Evolutionary conservation across 176 grass and related monocot genomes (phyloP).

Genomic region (Pontederia crassipes): DNA sequence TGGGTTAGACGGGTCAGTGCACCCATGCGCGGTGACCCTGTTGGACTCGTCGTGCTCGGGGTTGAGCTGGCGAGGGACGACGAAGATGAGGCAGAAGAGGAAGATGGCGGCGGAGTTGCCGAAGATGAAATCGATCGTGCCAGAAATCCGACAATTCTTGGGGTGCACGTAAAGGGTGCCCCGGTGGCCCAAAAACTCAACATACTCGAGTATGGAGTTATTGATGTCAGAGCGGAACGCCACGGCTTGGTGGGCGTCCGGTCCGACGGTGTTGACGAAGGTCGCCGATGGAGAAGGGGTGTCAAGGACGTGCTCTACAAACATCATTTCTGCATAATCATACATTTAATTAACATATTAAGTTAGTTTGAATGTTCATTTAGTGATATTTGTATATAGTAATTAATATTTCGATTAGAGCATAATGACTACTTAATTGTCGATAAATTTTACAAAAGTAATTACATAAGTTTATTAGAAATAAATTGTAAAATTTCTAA

Average conservation of each 20-base stretch:
- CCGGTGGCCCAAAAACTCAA: slow-evolving; percentile 73
- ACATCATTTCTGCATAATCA: too few relatives aligned
- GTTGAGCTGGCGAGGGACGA: slow-evolving; percentile 37
- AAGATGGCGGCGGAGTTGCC: slow-evolving; percentile 49
- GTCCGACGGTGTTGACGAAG: slow-evolving; percentile 71
- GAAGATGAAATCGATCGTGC: slow-evolving; percentile 23
- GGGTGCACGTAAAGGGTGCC: slow-evolving; percentile 82
- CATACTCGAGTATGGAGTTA: slow-evolving; percentile 59
- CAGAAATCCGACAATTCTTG: slow-evolving; percentile 76
- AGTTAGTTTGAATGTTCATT: too few relatives aligned
- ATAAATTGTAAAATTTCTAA: too few relatives aligned
- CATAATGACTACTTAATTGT: too few relatives aligned
- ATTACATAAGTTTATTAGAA: too few relatives aligned
- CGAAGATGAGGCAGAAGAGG: slow-evolving; percentile 29
- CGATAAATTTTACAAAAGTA: too few relatives aligned
- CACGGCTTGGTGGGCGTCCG: slow-evolving; percentile 89
- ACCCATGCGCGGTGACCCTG: slow-evolving; percentile 6
- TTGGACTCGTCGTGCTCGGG: slow-evolving; percentile 64
- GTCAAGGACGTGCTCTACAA: too few relatives aligned
- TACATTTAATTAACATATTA: too few relatives aligned
- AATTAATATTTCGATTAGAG: too few relatives aligned
- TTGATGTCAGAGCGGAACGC: slow-evolving; percentile 79
- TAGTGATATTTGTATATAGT: too few relatives aligned
- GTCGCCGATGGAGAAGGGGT: slow-evolving; percentile 8
- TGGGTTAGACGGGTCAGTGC: slow-evolving; percentile 8